These are phyloP conservation scores for Leptodontidium sp. DNA, from an alignment of 2,329 filamentous ascomycete genomes.

Conservation along the genomic window DNA sequence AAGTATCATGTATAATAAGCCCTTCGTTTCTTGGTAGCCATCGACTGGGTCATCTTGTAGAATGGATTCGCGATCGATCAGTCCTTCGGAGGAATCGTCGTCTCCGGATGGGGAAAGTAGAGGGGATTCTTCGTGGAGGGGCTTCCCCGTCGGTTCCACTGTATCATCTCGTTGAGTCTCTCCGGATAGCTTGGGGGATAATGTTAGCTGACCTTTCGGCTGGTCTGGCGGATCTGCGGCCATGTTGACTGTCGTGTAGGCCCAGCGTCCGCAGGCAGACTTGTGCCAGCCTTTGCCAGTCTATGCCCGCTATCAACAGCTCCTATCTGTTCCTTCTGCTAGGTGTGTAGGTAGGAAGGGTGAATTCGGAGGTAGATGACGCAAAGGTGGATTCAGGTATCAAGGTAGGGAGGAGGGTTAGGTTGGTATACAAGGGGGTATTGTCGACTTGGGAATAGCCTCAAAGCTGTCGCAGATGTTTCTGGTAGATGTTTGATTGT, in stretches of 20 bases:
- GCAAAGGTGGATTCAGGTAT: background rate
- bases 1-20: constrained; percentile 83
- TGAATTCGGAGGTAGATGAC: background rate
- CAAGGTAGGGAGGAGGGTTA: background rate
- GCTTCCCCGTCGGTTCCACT: constrained; percentile 38
- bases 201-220: constrained; percentile 15
- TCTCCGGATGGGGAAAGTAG: constrained; percentile 54
- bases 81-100: constrained; percentile 49
- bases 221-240: constrained; percentile 15
- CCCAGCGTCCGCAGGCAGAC: background rate
- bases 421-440: background rate
- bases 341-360: background rate
- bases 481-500: background rate
- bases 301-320: background rate
- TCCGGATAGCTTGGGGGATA: constrained; percentile 22
- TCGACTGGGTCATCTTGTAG: constrained; percentile 54
- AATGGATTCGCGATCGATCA: constrained; percentile 47
- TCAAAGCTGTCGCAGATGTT: constrained; percentile 14
- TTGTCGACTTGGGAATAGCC: background rate
- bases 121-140: constrained; percentile 57
- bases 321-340: background rate
- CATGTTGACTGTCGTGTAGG: constrained; percentile 1
- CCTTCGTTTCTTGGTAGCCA: constrained; percentile 73
- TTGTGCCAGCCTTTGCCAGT: background rate
- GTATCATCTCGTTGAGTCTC: constrained; percentile 36